Conservation (phyloP, 306 rosid genomes). For the Nissolia schottii region DNA sequence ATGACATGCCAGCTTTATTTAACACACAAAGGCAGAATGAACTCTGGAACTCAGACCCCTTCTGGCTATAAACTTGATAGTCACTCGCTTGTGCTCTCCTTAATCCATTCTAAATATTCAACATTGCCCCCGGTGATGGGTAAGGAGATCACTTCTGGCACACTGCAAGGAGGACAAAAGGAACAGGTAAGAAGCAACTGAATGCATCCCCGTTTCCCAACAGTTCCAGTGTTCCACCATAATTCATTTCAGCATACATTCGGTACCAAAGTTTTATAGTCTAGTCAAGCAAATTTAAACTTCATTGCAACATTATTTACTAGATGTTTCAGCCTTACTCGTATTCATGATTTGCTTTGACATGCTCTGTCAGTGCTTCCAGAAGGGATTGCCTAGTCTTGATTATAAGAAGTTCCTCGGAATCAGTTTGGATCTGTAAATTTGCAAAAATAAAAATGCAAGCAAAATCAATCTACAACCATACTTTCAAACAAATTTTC, state of each 20-base stretch:
- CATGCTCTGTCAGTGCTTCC: slow-evolving; percentile 74
- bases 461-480: slow-evolving; percentile 12
- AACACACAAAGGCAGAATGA: slow-evolving; percentile 7
- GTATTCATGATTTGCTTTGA: slow-evolving; percentile 75
- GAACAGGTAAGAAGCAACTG: slow-evolving; percentile 1
- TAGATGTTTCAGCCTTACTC: slow-evolving; percentile 51
- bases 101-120: slow-evolving; percentile 78
- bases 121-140: slow-evolving; percentile 82
- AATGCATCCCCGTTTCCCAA: neutral
- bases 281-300: neutral
- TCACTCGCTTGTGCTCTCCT: slow-evolving; percentile 87
- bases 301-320: neutral
- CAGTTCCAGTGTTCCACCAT: neutral
- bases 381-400: slow-evolving; percentile 91
- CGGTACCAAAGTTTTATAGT: neutral
- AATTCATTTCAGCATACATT: slow-evolving; percentile 5
- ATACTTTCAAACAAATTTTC: neutral
- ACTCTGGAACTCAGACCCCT: neutral
- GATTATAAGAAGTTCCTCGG: slow-evolving; percentile 85
- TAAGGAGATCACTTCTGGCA: slow-evolving; percentile 90
- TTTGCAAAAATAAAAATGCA: slow-evolving; percentile 18
- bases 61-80: slow-evolving; percentile 18
- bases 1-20: slow-evolving; percentile 21
- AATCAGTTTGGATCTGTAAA: slow-evolving; percentile 69
- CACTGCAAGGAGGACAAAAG: slow-evolving; percentile 45